These are phyloP conservation scores for Aureococcus anophagefferens DNA, from an alignment of 108 stramenopile species.

Conservation along the genomic window DNA sequence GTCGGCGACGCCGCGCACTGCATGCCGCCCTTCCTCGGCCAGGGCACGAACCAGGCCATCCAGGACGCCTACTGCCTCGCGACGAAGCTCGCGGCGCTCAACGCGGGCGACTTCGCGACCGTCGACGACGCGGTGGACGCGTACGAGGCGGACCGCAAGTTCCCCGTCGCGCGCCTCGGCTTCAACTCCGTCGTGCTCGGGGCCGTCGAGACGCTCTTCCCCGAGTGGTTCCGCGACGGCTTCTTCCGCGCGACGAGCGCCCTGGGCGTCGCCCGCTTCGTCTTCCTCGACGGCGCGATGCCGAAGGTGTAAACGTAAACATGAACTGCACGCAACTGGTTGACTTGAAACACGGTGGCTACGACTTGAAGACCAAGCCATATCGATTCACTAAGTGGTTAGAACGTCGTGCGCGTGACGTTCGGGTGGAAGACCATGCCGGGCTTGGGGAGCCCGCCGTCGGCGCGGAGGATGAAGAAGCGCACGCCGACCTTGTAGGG, in stretches of 20 bases:
- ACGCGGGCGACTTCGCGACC: background rate
- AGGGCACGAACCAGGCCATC: conserved; percentile 91
- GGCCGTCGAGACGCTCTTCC: background rate
- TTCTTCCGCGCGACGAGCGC: background rate
- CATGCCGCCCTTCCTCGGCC: conserved; percentile 89
- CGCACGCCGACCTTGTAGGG: no score
- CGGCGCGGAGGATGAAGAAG: no score
- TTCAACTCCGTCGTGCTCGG: background rate
- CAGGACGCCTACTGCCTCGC: conserved; percentile 51
- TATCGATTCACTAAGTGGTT: no score
- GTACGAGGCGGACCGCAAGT: background rate
- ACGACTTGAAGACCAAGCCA: no score
- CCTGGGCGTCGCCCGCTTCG: background rate
- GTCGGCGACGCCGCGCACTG: conserved; percentile 88
- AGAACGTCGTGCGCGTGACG: no score
- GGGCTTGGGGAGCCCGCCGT: no score
- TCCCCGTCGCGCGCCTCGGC: background rate
- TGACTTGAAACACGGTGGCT: no score
- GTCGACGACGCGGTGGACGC: background rate
- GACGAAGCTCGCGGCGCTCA: background rate
- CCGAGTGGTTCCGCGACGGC: background rate
- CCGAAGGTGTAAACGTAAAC: background rate
- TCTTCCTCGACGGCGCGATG: background rate
- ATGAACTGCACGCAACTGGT: no score
- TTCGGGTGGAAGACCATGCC: no score